phyloP scores from a whole-genome alignment of 2,329 filamentous ascomycete species.

The Pseudohalonectria lignicola region DNA sequence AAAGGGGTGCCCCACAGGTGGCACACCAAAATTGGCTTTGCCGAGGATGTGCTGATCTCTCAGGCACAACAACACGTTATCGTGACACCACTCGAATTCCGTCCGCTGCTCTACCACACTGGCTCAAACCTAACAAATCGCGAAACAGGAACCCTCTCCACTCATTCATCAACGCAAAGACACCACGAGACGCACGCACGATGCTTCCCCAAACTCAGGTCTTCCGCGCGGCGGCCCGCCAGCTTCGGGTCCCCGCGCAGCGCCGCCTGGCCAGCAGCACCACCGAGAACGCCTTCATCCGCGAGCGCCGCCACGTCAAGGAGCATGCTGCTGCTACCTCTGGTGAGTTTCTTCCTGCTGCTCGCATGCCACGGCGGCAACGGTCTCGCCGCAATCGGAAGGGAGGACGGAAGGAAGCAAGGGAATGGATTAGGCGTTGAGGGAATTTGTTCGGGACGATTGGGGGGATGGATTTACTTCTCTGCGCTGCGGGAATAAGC shows the following conservation, averaged over 20 bases:
- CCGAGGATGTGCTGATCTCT: too few relatives aligned
- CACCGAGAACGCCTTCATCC: conserved; percentile 84
- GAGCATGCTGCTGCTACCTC: conserved; percentile 77
- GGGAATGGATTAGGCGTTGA: too few relatives aligned
- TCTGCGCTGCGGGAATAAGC: too few relatives aligned
- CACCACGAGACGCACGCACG: conserved; percentile 9
- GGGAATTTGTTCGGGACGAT: too few relatives aligned
- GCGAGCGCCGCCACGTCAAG: conserved; percentile 83
- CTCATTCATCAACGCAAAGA: background rate
- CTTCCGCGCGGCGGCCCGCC: conserved; percentile 53
- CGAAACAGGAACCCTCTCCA: background rate
- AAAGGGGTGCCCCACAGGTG: too few relatives aligned
- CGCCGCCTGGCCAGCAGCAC: conserved; percentile 6
- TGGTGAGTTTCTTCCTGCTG: conserved; percentile 44
- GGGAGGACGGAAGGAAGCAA: background rate
- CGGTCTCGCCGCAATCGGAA: background rate
- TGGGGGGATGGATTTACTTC: too few relatives aligned
- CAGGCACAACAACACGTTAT: too few relatives aligned
- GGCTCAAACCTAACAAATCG: too few relatives aligned
- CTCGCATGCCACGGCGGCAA: background rate
- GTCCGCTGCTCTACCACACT: too few relatives aligned
- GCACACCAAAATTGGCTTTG: too few relatives aligned
- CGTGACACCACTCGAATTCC: too few relatives aligned
- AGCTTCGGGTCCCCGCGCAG: conserved; percentile 33
- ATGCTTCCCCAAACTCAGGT: conserved; percentile 58